A percentile compares a stretch with the other conserved stretches of the same genome.
Evolutionary conservation across 495 filamentous ascomycete genomes (phyloP).

Genomic region (Penicillium coprophilum): DNA sequence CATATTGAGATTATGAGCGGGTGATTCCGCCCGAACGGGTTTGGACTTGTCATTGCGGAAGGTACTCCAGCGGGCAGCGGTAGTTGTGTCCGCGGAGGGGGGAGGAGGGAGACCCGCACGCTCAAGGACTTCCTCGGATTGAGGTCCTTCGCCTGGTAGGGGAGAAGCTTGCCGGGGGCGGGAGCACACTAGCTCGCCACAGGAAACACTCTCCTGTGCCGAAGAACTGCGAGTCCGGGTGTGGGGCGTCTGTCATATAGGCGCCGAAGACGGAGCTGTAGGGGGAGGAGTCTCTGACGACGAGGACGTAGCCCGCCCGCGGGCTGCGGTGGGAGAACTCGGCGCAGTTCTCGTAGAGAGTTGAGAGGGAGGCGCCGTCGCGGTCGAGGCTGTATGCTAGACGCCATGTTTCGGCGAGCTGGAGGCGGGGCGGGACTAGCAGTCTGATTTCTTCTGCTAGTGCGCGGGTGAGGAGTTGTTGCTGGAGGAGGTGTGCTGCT

Average conservation of each 20-base stretch:
- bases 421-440: slow-evolving; percentile 79
- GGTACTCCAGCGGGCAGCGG: slow-evolving; percentile 72
- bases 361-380: slow-evolving; percentile 82
- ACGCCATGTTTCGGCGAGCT: slow-evolving; percentile 83
- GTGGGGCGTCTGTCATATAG: slow-evolving; percentile 85
- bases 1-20: slow-evolving; percentile 29
- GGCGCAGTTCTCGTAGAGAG: slow-evolving; percentile 77
- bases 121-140: slow-evolving; percentile 41
- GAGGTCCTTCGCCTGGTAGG: slow-evolving; percentile 34
- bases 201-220: slow-evolving; percentile 98
- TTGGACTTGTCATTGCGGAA: slow-evolving; percentile 39
- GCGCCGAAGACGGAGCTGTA: slow-evolving; percentile 77
- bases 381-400: slow-evolving; percentile 89
- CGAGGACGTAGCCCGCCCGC: slow-evolving; percentile 81
- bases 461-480: slow-evolving; percentile 61
- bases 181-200: slow-evolving; percentile 75
- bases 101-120: slow-evolving; percentile 61
- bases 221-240: slow-evolving; percentile 79
- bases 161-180: slow-evolving; percentile 44
- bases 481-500: slow-evolving; percentile 34
- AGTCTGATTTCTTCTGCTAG: slow-evolving; percentile 93
- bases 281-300: slow-evolving; percentile 67
- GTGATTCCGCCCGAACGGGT: slow-evolving; percentile 12
- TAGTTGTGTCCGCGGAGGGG: slow-evolving; percentile 69
- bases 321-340: slow-evolving; percentile 58